These are phyloP conservation scores for Teratosphaeria pseudoeucalypti DNA, from an alignment of 2,329 filamentous ascomycete genomes.

Conservation along the genomic window DNA sequence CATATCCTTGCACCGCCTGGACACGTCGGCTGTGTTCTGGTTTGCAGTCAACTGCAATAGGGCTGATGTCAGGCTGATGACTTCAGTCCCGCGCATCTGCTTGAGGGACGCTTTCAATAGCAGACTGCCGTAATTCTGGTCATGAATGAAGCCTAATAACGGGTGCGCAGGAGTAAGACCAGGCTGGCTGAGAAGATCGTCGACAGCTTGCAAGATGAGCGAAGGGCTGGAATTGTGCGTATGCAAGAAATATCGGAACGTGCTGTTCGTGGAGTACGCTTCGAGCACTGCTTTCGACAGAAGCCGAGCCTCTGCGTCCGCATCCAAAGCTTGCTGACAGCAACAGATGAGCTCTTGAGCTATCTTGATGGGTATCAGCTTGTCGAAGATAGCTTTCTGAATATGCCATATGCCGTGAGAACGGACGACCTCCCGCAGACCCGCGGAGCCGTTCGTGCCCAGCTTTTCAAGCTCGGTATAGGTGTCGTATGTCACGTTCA, in stretches of 20 bases:
- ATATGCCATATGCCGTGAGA: slow-evolving; percentile 31
- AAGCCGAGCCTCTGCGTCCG: neutral
- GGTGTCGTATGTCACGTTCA: slow-evolving; percentile 27
- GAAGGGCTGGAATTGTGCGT: neutral
- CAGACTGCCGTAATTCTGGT: neutral
- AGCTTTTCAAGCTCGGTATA: slow-evolving; percentile 32
- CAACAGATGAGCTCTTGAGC: slow-evolving; percentile 3
- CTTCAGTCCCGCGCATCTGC: neutral
- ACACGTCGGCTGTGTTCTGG: neutral
- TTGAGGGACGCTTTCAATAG: neutral
- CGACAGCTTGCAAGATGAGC: neutral
- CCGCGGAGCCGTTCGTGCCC: slow-evolving; percentile 29
- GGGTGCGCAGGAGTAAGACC: neutral
- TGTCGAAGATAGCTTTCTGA: slow-evolving; percentile 27
- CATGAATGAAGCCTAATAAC: neutral
- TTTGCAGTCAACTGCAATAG: neutral
- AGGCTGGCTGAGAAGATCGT: neutral
- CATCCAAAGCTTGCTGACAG: slow-evolving; percentile 2
- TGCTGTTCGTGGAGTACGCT: neutral
- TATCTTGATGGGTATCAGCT: slow-evolving; percentile 15
- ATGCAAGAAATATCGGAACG: neutral
- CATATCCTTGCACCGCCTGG: neutral
- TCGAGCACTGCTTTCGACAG: neutral
- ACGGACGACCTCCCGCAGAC: slow-evolving; percentile 31
- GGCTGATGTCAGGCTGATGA: neutral